Evolutionary conservation across 1,139 yeast genomes (phyloP), one percentile per base, ranked within the genome.

Genomic region (Debaryomyces sp.): DNA sequence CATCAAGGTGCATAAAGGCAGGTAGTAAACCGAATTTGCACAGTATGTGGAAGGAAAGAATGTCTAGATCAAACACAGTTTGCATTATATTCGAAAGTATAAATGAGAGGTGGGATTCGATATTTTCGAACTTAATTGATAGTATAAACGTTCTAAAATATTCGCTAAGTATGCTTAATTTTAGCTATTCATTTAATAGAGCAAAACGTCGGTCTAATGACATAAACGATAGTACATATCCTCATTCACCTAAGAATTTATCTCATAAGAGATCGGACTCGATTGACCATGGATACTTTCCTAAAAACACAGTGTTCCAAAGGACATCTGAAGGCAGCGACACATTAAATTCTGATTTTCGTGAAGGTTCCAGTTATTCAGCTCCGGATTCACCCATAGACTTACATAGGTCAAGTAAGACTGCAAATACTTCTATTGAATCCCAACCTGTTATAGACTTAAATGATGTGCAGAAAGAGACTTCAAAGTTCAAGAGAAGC

Each of bases 371-470:
- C 3, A 35, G 26, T n/a, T 21, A 22, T 35, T 35, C 38, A 22
- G 24, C 4, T 9, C 26, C 38, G 21, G 26, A 6, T 4, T 44
- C 47, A n/a, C 43, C 47, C n/a, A 7, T 12, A 6, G 23, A 27
- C 1, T 18, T n/a, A 6, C 17, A n/a, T 12, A 30, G 34, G 12
- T 17, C 27, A 7, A 35, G 37, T 17, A 29, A 21, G 7, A 22
- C 26, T 8, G 22, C 40, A 17, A 32, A 18, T 13, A 17, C 36
- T 2, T 29, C 36, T 8, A 12, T 30, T 5, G 23, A 21, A 23
- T 41, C 43, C 23, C 44, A 27, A 2, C 45, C 50, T 27, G 17
- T 42, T 7, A 47, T 49, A 29, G 50, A 49, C 33, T 43, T 49
- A 24, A 44, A 49, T 30, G 41, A 44, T 15, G 46, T 49, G 6